Evolutionary conservation across 2,329 filamentous ascomycete species (phyloP).

Genomic region (Fusarium sp.): DNA sequence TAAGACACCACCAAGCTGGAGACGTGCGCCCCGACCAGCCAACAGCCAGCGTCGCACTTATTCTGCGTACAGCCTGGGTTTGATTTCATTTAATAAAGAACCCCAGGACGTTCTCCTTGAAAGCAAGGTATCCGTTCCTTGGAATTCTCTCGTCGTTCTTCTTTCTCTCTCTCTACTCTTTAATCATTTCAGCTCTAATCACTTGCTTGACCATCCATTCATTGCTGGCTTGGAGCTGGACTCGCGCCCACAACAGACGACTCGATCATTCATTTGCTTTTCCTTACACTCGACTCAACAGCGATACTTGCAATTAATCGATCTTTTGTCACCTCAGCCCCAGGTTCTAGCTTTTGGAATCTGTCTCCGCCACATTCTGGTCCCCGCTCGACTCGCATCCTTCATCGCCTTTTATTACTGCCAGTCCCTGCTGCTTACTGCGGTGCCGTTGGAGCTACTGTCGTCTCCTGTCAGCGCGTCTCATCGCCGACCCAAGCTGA

Average conservation of each 20-base stretch:
- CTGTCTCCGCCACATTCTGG: constrained; percentile 18
- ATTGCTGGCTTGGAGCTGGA: constrained; percentile 38
- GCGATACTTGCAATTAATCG: constrained; percentile 4
- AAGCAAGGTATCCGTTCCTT: constrained; percentile 28
- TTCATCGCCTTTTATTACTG: not conserved
- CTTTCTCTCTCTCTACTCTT: constrained; percentile 3
- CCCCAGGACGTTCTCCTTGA: constrained; percentile 26
- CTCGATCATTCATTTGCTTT: constrained; percentile 10
- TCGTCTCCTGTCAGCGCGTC: constrained; percentile 33
- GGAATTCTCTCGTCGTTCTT: constrained; percentile 12
- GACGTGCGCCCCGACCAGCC: constrained; percentile 19
- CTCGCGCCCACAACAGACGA: constrained; percentile 32
- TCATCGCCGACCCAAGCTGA: constrained; percentile 24
- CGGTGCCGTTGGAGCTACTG: constrained; percentile 8
- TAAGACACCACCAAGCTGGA: constrained; percentile 32
- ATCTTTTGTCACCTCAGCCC: constrained; percentile 14
- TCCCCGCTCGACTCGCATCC: constrained; percentile 4
- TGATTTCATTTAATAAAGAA: constrained; percentile 32
- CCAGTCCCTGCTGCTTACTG: constrained; percentile 8
- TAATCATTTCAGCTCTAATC: not conserved
- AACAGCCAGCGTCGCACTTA: constrained; percentile 34
- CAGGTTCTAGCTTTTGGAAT: constrained; percentile 18
- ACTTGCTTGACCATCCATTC: constrained; percentile 14
- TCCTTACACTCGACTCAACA: not conserved
- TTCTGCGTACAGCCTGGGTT: not conserved